These are phyloP conservation scores for Metarhizium rileyi DNA, from an alignment of 2,329 filamentous ascomycete genomes.

Conservation along the genomic window DNA sequence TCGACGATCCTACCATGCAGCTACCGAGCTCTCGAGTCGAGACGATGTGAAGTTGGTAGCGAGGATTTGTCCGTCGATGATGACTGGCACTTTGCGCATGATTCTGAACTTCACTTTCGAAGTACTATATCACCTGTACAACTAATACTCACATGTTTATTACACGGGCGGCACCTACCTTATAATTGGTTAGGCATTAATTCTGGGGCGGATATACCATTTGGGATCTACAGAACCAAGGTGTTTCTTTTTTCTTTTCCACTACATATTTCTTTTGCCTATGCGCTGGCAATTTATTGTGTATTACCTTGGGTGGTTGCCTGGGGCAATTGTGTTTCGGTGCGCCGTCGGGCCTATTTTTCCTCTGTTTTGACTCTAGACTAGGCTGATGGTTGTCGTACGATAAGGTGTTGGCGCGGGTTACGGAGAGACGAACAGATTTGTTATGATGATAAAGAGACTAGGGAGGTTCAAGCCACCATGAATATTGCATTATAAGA, in stretches of 20 bases:
- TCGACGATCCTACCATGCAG: constrained; percentile 47
- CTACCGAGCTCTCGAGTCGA: constrained; percentile 50
- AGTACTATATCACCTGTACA: constrained; percentile 3
- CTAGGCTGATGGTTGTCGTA: neutral
- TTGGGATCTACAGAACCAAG: constrained; percentile 20
- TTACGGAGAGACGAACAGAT: neutral
- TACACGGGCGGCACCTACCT: constrained; percentile 4
- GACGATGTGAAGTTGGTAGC: constrained; percentile 25
- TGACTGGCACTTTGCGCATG: neutral
- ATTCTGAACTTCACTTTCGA: neutral
- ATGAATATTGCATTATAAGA: neutral
- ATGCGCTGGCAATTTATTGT: neutral
- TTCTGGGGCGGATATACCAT: constrained; percentile 19
- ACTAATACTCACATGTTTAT: neutral
- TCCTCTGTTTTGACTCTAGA: neutral
- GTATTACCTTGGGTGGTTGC: neutral
- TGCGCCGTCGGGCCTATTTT: neutral
- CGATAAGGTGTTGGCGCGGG: neutral
- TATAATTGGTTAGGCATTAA: constrained; percentile 1
- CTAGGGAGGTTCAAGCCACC: neutral
- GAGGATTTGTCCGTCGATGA: neutral
- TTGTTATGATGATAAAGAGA: neutral
- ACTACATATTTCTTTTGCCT: neutral
- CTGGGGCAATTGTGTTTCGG: neutral
- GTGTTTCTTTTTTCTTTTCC: neutral